Base-by-base conservation (phyloP, 106 monocot genomes). In the Phalaenopsis aphrodite region DNA sequence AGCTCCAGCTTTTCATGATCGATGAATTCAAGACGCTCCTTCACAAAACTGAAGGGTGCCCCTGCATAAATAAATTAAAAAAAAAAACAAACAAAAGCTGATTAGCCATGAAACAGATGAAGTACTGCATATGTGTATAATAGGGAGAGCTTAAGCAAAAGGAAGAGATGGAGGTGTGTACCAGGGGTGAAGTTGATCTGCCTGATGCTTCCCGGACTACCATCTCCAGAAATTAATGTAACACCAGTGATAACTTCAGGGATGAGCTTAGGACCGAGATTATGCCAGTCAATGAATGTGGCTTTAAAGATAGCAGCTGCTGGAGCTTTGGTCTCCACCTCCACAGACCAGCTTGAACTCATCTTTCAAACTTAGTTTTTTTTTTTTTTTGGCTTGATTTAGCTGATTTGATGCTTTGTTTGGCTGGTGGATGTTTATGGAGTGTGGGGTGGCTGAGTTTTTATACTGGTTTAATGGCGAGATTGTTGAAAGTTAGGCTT, bases 171-270 rank as follows among this genome's bases (percentile, higher is more conserved):
- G 8, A 43, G 24, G 4, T 55, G 17, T 8, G 19, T 5, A 89
- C 87, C 90, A 42, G 84, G 11, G 19, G 83, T 42, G 81, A 87
- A 90, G 47, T 90, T 85, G 78, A 81, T 55, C 41, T 85, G 80
- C 24, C 85, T 77, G 42, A 83, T 12, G 37, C 84, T 87, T 1
- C 89, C 89, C 5, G 75, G 78, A 14, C 41, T 23, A 11, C 83
- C 79, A 0, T 83, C 85, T 1, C 75, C 82, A 3, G 79, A 39
- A 19, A 82, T 15, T 11, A 37, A n/a, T 14, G 17, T 3, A 49
- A 65, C 78, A 18, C 85, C 78, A 0, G 61, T 61, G 12, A 89
- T 64, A 18, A 78, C 72, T 1, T 89, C 75, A 1, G 89, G 74
- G n/a, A 78, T 2, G 79, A 85, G 24, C 82, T 87, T 89, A 4